phyloP scores from a whole-genome alignment of 2,329 filamentous ascomycete species.

The Colletotrichum paranaense region DNA sequence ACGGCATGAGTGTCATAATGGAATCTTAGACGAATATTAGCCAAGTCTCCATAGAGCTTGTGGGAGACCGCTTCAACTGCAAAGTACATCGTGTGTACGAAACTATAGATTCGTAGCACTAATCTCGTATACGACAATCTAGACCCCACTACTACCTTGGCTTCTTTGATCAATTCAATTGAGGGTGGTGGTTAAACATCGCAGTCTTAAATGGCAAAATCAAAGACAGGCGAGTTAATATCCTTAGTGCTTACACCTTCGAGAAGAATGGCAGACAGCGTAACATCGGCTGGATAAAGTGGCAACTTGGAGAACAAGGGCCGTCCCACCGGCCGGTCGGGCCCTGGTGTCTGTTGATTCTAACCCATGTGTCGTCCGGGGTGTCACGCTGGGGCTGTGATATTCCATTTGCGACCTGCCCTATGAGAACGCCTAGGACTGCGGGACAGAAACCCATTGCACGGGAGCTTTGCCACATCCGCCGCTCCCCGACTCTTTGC shows the following conservation, averaged over 20 bases:
- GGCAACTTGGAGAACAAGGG: neutral
- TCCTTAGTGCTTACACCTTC: constrained; percentile 10
- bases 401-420: neutral
- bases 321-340: neutral
- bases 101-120: neutral
- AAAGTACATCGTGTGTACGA: neutral
- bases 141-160: neutral
- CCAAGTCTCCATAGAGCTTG: too few relatives aligned
- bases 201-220: neutral
- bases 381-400: neutral
- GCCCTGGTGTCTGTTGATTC: neutral
- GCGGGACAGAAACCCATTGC: neutral
- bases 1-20: too few relatives aligned
- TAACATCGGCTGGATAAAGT: constrained; percentile 4
- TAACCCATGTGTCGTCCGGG: neutral
- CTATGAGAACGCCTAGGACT: neutral
- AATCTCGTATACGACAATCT: neutral
- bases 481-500: neutral
- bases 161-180: neutral
- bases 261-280: neutral
- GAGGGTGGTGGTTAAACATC: neutral
- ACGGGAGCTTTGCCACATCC: constrained; percentile 9
- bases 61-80: too few relatives aligned
- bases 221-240: neutral
- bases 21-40: too few relatives aligned